phyloP scores from a whole-genome alignment of 805 yeast genomes.

The Metschnikowia picachoensis region DNA sequence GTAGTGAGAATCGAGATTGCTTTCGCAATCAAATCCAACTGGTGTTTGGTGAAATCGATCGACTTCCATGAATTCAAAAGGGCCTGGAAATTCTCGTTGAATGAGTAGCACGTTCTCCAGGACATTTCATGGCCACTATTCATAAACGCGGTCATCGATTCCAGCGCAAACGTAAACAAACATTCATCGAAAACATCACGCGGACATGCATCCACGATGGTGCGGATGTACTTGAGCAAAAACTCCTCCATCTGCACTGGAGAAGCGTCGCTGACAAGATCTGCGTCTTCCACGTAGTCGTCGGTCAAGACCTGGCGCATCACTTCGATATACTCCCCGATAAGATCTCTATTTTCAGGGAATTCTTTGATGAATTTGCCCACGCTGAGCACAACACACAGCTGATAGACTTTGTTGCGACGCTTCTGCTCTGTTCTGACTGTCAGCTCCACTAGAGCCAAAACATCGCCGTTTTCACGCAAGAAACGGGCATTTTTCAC shows the following conservation, averaged over 20 bases:
- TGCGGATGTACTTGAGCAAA: constrained; percentile 33
- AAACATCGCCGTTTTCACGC: constrained; percentile 20
- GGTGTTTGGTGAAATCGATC: background rate
- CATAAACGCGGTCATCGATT: constrained; percentile 21
- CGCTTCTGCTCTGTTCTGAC: constrained; percentile 61
- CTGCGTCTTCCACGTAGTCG: constrained; percentile 32
- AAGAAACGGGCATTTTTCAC: constrained; percentile 42
- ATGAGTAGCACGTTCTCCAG: constrained; percentile 58
- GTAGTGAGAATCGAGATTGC: constrained; percentile 19
- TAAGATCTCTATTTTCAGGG: constrained; percentile 31
- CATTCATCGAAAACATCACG: constrained; percentile 11
- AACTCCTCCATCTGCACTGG: constrained; percentile 44
- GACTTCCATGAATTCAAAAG: constrained; percentile 5
- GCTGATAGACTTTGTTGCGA: constrained; percentile 61
- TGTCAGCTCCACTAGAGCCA: constrained; percentile 38
- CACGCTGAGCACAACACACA: constrained; percentile 47
- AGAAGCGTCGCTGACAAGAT: constrained; percentile 16
- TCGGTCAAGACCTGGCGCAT: constrained; percentile 35
- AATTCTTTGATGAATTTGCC: constrained; percentile 47
- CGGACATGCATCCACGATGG: constrained; percentile 17
- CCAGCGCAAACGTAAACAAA: constrained; percentile 27
- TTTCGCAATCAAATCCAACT: constrained; percentile 4
- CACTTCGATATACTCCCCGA: constrained; percentile 35
- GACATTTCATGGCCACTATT: constrained; percentile 35
- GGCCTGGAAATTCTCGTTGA: constrained; percentile 37